phyloP scores from a whole-genome alignment of 768 basidiomycete species.

The Trametes maxima region DNA sequence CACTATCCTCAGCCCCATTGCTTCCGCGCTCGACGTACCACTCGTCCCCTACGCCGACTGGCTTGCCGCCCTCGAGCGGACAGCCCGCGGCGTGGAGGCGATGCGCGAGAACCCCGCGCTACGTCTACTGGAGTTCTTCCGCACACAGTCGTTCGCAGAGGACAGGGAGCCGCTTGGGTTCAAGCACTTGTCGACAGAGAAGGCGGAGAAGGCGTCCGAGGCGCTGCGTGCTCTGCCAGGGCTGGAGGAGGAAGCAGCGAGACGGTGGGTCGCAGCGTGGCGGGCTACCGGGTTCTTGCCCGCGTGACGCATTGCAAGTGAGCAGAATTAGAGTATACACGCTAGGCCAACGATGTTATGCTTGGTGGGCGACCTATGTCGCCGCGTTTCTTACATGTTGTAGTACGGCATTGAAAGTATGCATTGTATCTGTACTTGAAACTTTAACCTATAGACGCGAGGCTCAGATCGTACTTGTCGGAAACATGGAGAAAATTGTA shows the following conservation, averaged over 20 bases:
- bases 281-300: not conserved
- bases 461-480: no score
- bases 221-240: conserved; percentile 1
- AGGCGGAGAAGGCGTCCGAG: conserved; percentile 18
- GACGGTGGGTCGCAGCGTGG: conserved; percentile 13
- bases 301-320: not conserved
- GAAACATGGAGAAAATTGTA: no score
- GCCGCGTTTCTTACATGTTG: no score
- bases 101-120: conserved; percentile 27
- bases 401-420: no score
- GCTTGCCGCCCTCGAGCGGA: conserved; percentile 22
- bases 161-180: conserved; percentile 9
- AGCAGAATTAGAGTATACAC: no score
- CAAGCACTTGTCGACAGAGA: conserved; percentile 20
- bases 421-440: no score
- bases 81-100: conserved; percentile 12
- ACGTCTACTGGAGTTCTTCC: conserved; percentile 19
- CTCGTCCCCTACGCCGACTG: conserved; percentile 31
- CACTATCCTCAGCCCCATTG: conserved; percentile 2
- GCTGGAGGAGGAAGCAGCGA: conserved; percentile 1
- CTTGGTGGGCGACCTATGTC: no score
- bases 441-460: no score
- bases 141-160: not conserved
- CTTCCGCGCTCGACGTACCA: conserved; percentile 21
- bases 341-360: no score